Base-by-base conservation (phyloP, 805 yeast species). In the Blastobotrys robertii region DNA sequence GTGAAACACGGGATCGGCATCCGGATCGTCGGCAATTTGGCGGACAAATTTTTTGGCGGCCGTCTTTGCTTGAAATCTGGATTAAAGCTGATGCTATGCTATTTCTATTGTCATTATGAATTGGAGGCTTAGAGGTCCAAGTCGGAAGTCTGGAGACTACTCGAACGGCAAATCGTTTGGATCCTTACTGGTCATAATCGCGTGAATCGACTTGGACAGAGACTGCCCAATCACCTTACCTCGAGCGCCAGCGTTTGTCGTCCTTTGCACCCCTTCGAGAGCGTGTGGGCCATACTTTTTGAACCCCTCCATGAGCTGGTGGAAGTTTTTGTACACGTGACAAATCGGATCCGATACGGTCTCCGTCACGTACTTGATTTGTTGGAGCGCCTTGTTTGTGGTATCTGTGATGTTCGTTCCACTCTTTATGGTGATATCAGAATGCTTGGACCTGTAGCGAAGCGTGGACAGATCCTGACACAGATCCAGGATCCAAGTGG, bases 281-380 rank as follows among this genome's bases (percentile, higher is more conserved):
- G 54, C 50, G 10, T 34, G 40, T 2, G 41, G 12, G 6, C 54
- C 52, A 10, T 42, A 39, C 11, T 16, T 32, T 3, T 33, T 36
- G 8, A 50, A 28, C 13, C 46, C 30, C 8, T 16, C 30, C 37
- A 47, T 38, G 30, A 50, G 28, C 13, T 40, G 33, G 39, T 46
- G 36, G 39, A 47, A 34, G 31, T 36, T 43, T 3, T 39, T 38
- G 34, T 49, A 52, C 11, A 37, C 42, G 9, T 22, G 39, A 14
- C 44, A 37, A 16, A 52, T 33, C 8, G 46, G 16, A 11, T 22
- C 29, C n/a, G 54, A 44, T 3, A 47, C 30, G 6, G 32, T n/a
- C 8, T 54, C 52, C 5, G 53, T 50, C 32, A 52, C 52, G 35
- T 50, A 50, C 34, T 47, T 49, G 37, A 52, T 47, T 11, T 45